Evolutionary conservation across 495 filamentous ascomycete species (phyloP), one percentile per base, ranked within the genome.

Genomic region (Sporormia fimetaria): DNA sequence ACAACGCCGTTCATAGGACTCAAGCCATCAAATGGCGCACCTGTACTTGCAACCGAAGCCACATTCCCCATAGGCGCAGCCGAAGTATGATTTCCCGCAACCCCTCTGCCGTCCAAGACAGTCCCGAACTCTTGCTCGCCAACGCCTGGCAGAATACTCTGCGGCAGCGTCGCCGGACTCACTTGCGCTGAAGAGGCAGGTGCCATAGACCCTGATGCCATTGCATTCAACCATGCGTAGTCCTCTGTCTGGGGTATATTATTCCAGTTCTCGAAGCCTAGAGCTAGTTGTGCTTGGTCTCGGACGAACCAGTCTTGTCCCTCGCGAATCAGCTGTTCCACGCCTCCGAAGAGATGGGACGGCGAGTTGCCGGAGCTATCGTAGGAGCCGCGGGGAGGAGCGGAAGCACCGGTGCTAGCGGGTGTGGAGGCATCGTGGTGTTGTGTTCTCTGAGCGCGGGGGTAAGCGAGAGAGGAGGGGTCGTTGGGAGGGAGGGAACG

Each of bases 241-340:
- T 57, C 54, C 20, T 39, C 49, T 22, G 34, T 39, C 16, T 21
- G n/a, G n/a, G n/a, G n/a, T n/a, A n/a, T 42, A 5, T 37, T 20
- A 30, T 50, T 51, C 62, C 62, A 65, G 31, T 65, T 63, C 0
- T 52, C 62, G 28, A 64, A 63, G 15, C 62, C 61, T 6, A 37
- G 20, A 7, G 57, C 61, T 1, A 58, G 50, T 39, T 60, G 54
- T 14, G 37, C 41, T 37, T 63, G 62, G 30, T 65, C 62, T 1
- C 52, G 37, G 12, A 58, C 42, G 34, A 48, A 56, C 62, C 62
- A 65, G 12, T 61, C 59, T 32, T 58, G 55, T 20, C 55, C 48
- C n/a, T 64, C 61, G 21, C 60, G 52, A 11, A 65, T 42, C 10
- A 65, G 52, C 21, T 49, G 40, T 6, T 65, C 58, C 23, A 64